A percentile compares a stretch with the other conserved stretches of the same genome.
phyloP scores from a whole-genome alignment of 2,329 filamentous ascomycete species.

The Ceratocystis cubensis region DNA sequence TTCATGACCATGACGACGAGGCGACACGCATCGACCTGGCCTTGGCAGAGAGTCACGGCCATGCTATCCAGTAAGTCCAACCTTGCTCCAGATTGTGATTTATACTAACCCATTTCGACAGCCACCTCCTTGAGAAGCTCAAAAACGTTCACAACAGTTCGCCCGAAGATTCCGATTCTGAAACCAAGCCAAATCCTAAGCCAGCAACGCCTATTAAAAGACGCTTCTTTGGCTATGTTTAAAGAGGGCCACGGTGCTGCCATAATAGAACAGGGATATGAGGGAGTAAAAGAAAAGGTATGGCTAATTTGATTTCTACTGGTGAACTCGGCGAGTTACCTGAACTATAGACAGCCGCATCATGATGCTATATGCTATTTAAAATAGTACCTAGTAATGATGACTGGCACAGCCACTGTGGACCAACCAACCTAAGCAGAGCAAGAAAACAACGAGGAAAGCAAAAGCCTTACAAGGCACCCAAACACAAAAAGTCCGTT shows the following conservation, averaged over 20 bases:
- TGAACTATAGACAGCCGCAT: neutral
- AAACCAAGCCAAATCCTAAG: neutral
- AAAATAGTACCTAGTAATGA: neutral
- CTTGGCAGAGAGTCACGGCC: conserved; percentile 44
- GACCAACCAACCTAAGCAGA: too few species aligned
- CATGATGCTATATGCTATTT: neutral
- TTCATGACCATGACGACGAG: conserved; percentile 46
- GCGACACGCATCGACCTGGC: conserved; percentile 40
- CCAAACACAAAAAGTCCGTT: neutral
- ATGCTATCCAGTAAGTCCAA: conserved; percentile 42
- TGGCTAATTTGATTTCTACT: neutral
- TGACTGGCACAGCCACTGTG: neutral
- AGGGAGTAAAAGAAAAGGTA: neutral
- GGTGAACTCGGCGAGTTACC: neutral
- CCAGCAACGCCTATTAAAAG: neutral
- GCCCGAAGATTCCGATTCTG: neutral
- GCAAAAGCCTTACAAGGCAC: neutral
- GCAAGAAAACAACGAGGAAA: neutral
- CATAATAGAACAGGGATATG: neutral
- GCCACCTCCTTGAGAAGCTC: conserved; percentile 42
- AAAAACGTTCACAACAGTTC: conserved; percentile 26
- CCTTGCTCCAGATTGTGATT: conserved; percentile 24
- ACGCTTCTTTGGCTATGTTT: conserved; percentile 10
- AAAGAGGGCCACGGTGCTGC: neutral
- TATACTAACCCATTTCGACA: conserved; percentile 28